These are phyloP conservation scores for Gyrodon lividus DNA, from an alignment of 768 basidiomycete species.

Conservation along the genomic window DNA sequence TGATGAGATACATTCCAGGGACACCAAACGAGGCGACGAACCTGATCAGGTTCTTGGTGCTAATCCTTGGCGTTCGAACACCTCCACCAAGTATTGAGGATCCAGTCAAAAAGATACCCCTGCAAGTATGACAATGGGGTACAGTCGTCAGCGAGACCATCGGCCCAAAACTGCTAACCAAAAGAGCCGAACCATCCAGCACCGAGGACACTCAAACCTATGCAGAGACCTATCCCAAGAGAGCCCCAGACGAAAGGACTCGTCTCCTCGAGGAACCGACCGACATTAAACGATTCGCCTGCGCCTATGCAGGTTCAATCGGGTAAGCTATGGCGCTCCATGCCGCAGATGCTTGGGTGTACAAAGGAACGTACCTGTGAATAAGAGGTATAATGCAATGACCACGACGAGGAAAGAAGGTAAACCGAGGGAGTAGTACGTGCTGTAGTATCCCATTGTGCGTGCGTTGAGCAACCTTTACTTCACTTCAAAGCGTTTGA, in stretches of 20 bases:
- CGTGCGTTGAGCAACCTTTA: not conserved
- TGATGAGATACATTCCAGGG: not conserved
- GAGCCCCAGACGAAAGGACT: constrained; percentile 93
- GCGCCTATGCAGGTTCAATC: constrained; percentile 49
- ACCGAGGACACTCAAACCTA: constrained; percentile 90
- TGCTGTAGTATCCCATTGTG: constrained; percentile 30
- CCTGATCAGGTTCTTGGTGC: constrained; percentile 98
- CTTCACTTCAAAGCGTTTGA: no score
- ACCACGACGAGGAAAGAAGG: constrained; percentile 61
- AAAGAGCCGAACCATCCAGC: constrained; percentile 80
- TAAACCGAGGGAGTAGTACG: constrained; percentile 68
- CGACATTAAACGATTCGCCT: constrained; percentile 91
- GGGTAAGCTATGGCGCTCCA: constrained; percentile 1
- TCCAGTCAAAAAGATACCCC: constrained; percentile 98
- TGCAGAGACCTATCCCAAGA: constrained; percentile 87
- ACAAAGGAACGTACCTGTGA: constrained; percentile 63
- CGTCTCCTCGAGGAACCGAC: constrained; percentile 89
- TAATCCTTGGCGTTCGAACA: constrained; percentile 88
- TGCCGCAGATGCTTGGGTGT: not conserved
- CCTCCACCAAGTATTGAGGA: constrained; percentile 96
- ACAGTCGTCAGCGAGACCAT: not conserved
- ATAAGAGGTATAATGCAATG: constrained; percentile 83
- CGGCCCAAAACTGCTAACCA: not conserved
- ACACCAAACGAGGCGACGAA: constrained; percentile 30
- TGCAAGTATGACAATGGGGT: constrained; percentile 31